Evolutionary conservation across 2,329 filamentous ascomycete species (phyloP), one percentile per base, ranked within the genome.

Genomic region (Xylaria sp.): DNA sequence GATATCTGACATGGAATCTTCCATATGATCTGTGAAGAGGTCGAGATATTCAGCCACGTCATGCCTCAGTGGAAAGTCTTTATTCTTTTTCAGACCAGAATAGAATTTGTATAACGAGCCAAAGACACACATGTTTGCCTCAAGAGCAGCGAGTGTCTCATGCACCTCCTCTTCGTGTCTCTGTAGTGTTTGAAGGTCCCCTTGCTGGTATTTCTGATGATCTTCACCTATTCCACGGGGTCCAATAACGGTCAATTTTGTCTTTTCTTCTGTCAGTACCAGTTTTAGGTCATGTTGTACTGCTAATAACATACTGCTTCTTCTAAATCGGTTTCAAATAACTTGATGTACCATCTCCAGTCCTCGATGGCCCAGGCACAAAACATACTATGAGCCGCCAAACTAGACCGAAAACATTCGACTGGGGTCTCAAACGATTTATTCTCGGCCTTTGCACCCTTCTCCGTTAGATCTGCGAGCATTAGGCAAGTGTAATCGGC

Each of bases 261-360:
- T 72, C 68, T 73, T 69, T 69, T 42, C 2, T 29, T 66, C 2
- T 49, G 29, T 62, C 55, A 70, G 38, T 60, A 6, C 4, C 3
- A 29, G n/a, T 58, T 31, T 13, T 13, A 42, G 22, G 13, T 7
- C 1, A 47, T 25, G 56, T 50, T 49, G 4, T 31, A 3, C 50
- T 45, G n/a, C 27, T 22, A 5, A 42, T 27, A 49, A 65, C 49
- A 36, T 67, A 80, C 79, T 61, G 76, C 70, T 31, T 71, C 25
- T 33, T 80, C 77, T 1, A 80, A 70, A 0, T 71, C 62, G 11
- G 74, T 70, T 65, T 83, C 81, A 0, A 83, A 71, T 74, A 74
- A 80, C 13, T 74, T 67, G 22, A 83, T 75, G 66, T 82, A 81
- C 71, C 75, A 75, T 31, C 79, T 74, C 81, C 81, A 83, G n/a